Conservation (phyloP, 371 early-diverging fungal species). For the Mucor velutinosus region DNA sequence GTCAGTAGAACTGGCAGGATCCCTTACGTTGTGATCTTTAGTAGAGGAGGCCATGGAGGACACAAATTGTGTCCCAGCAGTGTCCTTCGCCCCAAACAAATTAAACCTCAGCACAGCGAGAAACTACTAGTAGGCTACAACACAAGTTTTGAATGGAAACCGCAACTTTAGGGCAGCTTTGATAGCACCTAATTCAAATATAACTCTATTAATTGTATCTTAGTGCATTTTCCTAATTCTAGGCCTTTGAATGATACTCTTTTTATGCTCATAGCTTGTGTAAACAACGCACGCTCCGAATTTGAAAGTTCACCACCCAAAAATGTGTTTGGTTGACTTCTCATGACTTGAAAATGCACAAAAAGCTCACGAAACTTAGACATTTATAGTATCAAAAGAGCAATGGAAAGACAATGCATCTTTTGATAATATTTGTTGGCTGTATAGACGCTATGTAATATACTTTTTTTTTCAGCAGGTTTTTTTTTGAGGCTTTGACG, state of each 20-base stretch:
- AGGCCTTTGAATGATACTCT: not conserved
- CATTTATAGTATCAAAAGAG: not conserved
- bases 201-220: not conserved
- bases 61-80: too few relatives aligned
- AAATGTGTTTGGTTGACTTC: not conserved
- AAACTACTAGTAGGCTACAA: not conserved
- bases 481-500: not conserved
- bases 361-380: not conserved
- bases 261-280: not conserved
- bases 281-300: not conserved
- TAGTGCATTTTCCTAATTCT: not conserved
- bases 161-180: not conserved
- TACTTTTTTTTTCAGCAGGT: not conserved
- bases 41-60: too few relatives aligned
- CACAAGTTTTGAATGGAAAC: not conserved
- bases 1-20: too few relatives aligned
- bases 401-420: not conserved
- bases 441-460: not conserved
- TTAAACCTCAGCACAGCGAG: not conserved
- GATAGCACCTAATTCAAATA: not conserved
- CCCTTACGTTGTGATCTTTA: too few relatives aligned
- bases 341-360: not conserved
- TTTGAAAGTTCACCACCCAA: not conserved
- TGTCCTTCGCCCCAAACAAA: too few relatives aligned
- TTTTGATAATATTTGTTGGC: not conserved